Evolutionary conservation across 2,329 filamentous ascomycete genomes (phyloP).

Genomic region (Fonsecaea monophora): DNA sequence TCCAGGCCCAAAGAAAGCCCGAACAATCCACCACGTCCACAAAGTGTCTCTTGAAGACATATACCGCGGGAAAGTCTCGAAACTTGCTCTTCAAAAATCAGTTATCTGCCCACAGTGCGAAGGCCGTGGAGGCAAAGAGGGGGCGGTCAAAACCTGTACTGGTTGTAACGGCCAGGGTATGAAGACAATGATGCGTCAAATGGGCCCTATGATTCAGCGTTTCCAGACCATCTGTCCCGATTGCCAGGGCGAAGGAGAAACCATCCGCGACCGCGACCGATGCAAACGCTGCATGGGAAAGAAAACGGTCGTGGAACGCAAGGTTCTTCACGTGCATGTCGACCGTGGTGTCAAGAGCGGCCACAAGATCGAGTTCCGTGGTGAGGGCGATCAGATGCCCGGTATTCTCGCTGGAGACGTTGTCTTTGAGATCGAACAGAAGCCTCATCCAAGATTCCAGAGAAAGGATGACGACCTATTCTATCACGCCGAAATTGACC

Average conservation of each 20-base stretch:
- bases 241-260: slow-evolving; percentile 96
- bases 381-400: slow-evolving; percentile 94
- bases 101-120: slow-evolving; percentile 96
- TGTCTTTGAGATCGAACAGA: slow-evolving; percentile 98
- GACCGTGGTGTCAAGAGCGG: slow-evolving; percentile 92
- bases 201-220: slow-evolving; percentile 99
- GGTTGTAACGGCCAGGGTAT: slow-evolving; percentile 94
- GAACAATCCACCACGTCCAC: slow-evolving; percentile 97
- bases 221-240: slow-evolving; percentile 99
- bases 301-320: slow-evolving; percentile 97
- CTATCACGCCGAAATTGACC: slow-evolving; percentile 93
- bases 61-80: slow-evolving; percentile 97
- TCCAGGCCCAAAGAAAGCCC: slow-evolving; percentile 84
- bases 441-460: slow-evolving; percentile 94
- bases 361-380: slow-evolving; percentile 95
- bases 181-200: slow-evolving; percentile 99
- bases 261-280: slow-evolving; percentile 93
- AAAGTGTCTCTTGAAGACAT: slow-evolving; percentile 98
- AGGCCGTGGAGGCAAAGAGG: slow-evolving; percentile 94
- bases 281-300: slow-evolving; percentile 97
- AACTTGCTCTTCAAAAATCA: slow-evolving; percentile 95
- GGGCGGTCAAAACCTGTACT: slow-evolving; percentile 89
- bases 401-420: slow-evolving; percentile 94
- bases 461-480: slow-evolving; percentile 95
- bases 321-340: slow-evolving; percentile 97